Evolutionary conservation across 163 green algal genomes (phyloP).

Genomic region (Prototheca stagnorum): DNA sequence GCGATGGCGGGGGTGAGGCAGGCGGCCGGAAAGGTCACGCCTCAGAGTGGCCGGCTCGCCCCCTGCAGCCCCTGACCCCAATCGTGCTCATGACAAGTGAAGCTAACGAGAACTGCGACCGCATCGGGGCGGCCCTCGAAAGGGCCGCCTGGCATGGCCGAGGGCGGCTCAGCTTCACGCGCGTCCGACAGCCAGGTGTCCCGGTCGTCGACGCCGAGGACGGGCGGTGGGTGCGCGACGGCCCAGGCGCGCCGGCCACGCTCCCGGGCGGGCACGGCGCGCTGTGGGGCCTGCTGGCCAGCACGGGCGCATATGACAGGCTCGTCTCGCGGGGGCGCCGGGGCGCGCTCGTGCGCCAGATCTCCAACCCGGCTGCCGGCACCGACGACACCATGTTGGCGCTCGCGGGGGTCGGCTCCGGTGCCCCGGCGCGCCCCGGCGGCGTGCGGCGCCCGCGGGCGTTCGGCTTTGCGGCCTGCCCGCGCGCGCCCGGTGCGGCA

Average conservation of each 20-base stretch:
- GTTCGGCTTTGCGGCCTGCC: slow-evolving; percentile 93
- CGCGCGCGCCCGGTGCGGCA: slow-evolving; percentile 69
- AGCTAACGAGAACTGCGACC: slow-evolving; percentile 85
- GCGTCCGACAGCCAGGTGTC: slow-evolving; percentile 89
- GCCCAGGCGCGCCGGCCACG: slow-evolving; percentile 38
- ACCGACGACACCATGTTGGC: slow-evolving; percentile 86
- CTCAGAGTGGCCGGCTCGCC: no score
- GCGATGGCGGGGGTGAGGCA: no score
- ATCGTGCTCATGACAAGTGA: slow-evolving; percentile 93
- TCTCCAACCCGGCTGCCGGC: slow-evolving; percentile 88
- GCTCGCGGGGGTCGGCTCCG: slow-evolving; percentile 75
- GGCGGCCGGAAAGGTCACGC: no score
- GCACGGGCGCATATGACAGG: background rate
- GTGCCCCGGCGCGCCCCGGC: no score
- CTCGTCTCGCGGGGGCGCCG: background rate
- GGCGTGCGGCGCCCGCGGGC: slow-evolving; percentile 15
- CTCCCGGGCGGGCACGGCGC: slow-evolving; percentile 93
- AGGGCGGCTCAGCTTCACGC: slow-evolving; percentile 47
- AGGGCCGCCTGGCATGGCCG: slow-evolving; percentile 62
- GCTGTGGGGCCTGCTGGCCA: slow-evolving; percentile 4
- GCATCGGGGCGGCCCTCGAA: slow-evolving; percentile 56
- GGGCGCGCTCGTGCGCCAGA: slow-evolving; percentile 51
- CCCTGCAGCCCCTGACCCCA: slow-evolving; percentile 62
- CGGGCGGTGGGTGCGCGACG: slow-evolving; percentile 68
- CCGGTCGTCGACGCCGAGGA: slow-evolving; percentile 60